Conservation (phyloP, 73 alveolate genomes). For the Paramecium octaurelia region DNA sequence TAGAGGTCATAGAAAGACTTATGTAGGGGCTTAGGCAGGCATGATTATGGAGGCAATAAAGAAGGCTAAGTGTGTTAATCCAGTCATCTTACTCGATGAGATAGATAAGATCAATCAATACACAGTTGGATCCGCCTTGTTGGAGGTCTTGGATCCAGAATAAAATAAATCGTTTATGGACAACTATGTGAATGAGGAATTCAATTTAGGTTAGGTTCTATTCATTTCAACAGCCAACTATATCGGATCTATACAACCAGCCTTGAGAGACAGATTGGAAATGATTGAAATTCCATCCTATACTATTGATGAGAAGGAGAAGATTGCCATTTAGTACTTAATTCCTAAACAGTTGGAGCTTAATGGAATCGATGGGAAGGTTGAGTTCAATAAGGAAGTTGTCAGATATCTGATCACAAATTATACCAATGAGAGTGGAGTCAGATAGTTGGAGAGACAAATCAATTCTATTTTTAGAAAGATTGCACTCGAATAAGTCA, state of each 20-base stretch:
- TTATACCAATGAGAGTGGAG: slow-evolving; percentile 86
- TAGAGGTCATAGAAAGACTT: slow-evolving; percentile 96
- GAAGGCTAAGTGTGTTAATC: slow-evolving; percentile 82
- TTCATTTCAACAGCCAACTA: slow-evolving; percentile 88
- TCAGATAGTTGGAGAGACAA: slow-evolving; percentile 79
- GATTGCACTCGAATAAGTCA: slow-evolving; percentile 76
- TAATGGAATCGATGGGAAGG: slow-evolving; percentile 66
- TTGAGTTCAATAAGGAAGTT: slow-evolving; percentile 61
- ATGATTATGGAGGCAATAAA: slow-evolving; percentile 84
- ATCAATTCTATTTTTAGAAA: slow-evolving; percentile 77
- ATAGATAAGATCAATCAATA: slow-evolving; percentile 91
- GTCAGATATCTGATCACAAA: slow-evolving; percentile 64
- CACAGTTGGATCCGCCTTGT: slow-evolving; percentile 90
- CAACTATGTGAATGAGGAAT: slow-evolving; percentile 78
- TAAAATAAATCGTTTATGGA: slow-evolving; percentile 89
- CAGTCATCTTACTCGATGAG: slow-evolving; percentile 95
- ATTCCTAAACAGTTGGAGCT: slow-evolving; percentile 86
- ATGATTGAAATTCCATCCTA: slow-evolving; percentile 87
- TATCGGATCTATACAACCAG: slow-evolving; percentile 83
- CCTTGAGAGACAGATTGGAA: slow-evolving; percentile 94
- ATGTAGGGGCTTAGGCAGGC: slow-evolving; percentile 95
- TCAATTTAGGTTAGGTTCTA: slow-evolving; percentile 81
- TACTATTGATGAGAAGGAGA: slow-evolving; percentile 79
- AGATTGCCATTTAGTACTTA: slow-evolving; percentile 80
- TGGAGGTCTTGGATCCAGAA: slow-evolving; percentile 94